Base-by-base conservation (phyloP, 495 filamentous ascomycete species). In the Annulohypoxylon bovei region DNA sequence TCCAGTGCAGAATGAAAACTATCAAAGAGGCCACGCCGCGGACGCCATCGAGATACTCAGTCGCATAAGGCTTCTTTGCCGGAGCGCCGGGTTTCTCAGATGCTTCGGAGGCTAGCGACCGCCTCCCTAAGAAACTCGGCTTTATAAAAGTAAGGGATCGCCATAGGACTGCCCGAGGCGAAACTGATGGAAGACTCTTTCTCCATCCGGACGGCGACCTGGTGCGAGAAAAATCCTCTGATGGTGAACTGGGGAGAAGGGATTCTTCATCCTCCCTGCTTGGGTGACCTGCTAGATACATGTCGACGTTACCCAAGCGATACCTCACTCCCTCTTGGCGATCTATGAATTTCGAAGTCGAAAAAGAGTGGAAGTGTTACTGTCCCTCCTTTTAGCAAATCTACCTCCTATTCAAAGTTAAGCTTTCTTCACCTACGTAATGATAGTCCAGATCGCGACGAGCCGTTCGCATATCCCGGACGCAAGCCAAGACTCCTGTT, bases 21-120 rank as follows among this genome's bases (percentile, higher is more conserved):
- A 84, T 77, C 37, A 86, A 71, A 7, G 82, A 82, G 2, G 83
- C 83, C 59, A 86, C 79, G 23, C 83, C 83, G 23, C 83, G 79
- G 23, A 86, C 72, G 11, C 83, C 83, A 70, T 82, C 79, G 11
- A 86, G 78, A 70, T 83, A 85, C 39, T 81, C 78, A 1, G 83
- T 86, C 6, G 79, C 62, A 42, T 78, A 70, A 14, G 67, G 60
- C 33, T 64, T 78, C 25, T 46, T 61, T 11, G 50, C 55, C 40
- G 68, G 33, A 22, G 54, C 16, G 20, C 30, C 32, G 25, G 68
- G 11, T 27, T 72, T 62, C 56, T 67, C 68, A 4, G 50, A 46
- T 54, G 66, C 50, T 6, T 63, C 74, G 9, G 60, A 22, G 1
- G 40, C 3, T 33, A 57, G 46, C 40, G 59, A 57, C 27, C 57